A percentile compares a stretch with the other conserved stretches of the same genome.
Conservation (phyloP, 345 rosid genomes). For the Ailanthus altissimus region DNA sequence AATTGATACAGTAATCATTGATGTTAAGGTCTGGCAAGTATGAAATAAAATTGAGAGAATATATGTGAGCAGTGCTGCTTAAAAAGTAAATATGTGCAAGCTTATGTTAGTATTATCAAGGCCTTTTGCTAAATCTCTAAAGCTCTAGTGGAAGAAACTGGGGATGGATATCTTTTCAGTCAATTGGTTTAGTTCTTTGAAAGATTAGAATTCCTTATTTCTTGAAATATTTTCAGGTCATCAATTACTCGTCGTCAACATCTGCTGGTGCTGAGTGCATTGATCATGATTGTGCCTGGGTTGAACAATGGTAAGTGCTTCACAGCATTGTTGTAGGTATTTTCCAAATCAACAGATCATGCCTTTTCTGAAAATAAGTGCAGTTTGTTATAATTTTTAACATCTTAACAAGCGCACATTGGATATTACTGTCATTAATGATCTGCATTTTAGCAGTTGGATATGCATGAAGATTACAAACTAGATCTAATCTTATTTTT, state of each 20-base stretch:
- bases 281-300: conserved; percentile 82
- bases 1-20: neutral
- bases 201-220: neutral
- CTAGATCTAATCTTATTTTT: conserved; percentile 15
- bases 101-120: neutral
- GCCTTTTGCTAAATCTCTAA: neutral
- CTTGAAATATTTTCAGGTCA: conserved; percentile 47
- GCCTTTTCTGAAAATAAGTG: conserved; percentile 4
- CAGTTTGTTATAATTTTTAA: neutral
- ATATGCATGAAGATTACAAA: neutral
- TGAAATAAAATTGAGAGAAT: neutral
- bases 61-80: neutral
- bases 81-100: neutral
- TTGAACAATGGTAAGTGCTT: conserved; percentile 78
- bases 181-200: conserved; percentile 1
- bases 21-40: neutral
- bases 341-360: conserved; percentile 4
- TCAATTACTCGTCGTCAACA: conserved; percentile 65
- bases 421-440: neutral
- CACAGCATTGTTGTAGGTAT: conserved; percentile 15
- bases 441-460: neutral
- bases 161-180: neutral
- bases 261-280: conserved; percentile 93
- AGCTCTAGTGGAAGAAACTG: conserved; percentile 2
- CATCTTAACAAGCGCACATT: neutral